Evolutionary conservation across 805 yeast genomes (phyloP), one percentile per base, ranked within the genome.

Genomic region (Teunomyces barrocoloradensis): DNA sequence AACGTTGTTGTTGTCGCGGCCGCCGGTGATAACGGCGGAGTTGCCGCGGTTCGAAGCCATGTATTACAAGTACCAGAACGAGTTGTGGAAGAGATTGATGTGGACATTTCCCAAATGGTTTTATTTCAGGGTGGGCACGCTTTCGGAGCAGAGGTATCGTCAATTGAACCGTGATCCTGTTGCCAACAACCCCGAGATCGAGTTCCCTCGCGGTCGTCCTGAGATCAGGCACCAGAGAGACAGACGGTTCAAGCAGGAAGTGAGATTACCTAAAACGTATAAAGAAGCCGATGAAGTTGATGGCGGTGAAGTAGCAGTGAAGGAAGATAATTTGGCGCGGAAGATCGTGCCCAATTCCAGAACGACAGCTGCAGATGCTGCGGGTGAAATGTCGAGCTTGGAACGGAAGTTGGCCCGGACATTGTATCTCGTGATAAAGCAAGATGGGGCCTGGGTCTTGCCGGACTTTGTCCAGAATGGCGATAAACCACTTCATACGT

Each of bases 41-140:
- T 70, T 84, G 45, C 74, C 85, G 7, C 79, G 74, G 47, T 85
- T 92, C 56, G 97, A 89, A 57, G 60, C 73, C 50, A 82, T 82
- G 44, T 94, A 85, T 66, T 88, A 86, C 63, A 73, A 81, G 45
- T 94, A 94, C 65, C 96, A 91, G 66, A 80, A 82, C 44, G 96
- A 88, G 64, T 75, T 94, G 46, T 91, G 90, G 74, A 84, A 84
- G 61, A 79, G 98, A 58, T 75, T 94, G 55, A 90, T 91, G 96
- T 90, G 97, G 96, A 90, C 98, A 0, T 94, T 94, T 67, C 98
- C 99, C 4, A 83, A 85, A 57, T 89, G 89, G 80, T 91, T 82
- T 63, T 94, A 91, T 71, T 94, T 84, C 73, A 88, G 86, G 61
- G 84, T 80, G 58, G 98, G 98, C 52, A 85, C 97, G 1, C 74